Evolutionary conservation across 768 basidiomycete genomes (phyloP).

Genomic region (Termitomyces bulborhizus): DNA sequence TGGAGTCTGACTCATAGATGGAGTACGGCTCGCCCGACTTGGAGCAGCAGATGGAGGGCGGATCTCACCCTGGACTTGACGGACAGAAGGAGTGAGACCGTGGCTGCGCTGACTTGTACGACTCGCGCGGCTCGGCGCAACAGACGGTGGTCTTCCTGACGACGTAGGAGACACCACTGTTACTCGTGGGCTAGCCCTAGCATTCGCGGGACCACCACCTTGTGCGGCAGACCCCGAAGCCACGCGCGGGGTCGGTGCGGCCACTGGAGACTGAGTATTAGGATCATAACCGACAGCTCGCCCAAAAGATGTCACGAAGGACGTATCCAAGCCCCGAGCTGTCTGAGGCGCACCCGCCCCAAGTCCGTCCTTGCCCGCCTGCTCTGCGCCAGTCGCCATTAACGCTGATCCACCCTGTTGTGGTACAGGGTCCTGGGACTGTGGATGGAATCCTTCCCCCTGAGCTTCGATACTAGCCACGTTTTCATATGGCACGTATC

Average conservation of each 20-base stretch:
- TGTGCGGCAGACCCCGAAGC: not conserved
- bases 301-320: not conserved
- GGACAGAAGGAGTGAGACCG: not conserved
- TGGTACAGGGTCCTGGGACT: not conserved
- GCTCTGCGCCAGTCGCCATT: not conserved
- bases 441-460: not conserved
- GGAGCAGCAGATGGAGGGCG: not conserved
- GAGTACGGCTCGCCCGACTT: not conserved
- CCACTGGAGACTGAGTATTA: not conserved
- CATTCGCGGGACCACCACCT: not conserved
- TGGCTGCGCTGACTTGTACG: not conserved
- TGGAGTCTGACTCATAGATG: not conserved
- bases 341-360: not conserved
- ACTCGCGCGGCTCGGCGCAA: not conserved
- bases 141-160: not conserved
- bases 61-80: not conserved
- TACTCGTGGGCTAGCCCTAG: not conserved
- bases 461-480: slow-evolving; percentile 5
- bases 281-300: not conserved
- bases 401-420: not conserved
- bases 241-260: not conserved
- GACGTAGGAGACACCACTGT: not conserved
- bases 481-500: slow-evolving; percentile 11
- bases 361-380: not conserved
- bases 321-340: not conserved